Evolutionary conservation across 2,329 filamentous ascomycete genomes (phyloP), one percentile per base, ranked within the genome.

Genomic region (Aspergillus hortae): DNA sequence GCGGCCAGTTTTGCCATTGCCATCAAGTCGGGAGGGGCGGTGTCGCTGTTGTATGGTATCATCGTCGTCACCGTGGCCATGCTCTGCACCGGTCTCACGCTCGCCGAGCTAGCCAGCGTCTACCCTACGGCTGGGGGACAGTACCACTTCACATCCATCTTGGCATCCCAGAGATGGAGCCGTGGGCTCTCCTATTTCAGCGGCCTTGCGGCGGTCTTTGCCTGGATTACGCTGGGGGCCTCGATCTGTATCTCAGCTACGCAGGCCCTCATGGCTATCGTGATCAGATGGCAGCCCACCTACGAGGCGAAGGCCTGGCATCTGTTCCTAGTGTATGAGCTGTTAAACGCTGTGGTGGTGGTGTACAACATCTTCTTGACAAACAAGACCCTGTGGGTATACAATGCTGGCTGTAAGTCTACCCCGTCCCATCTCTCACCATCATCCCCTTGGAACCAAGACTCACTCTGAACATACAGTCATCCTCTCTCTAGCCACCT

Each of bases 81-180:
- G 60, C 49, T 56, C 38, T 57, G 52, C 33, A 60, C 58, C 1
- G 58, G 56, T 0, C n/a, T 60, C 17, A 63, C 64, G 1, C 49
- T 67, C 46, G 61, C 65, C 10, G 65, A 67, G 49, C 52, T 67
- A 44, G 59, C 64, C 9, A 61, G 59, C 46, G 61, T 65, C 27
- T 64, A 64, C 41, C 65, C 65, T 27, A 66, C 63, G 4, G 64
- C 65, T 3, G 65, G 65, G 2, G 64, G 63, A 2, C 63, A 66
- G 47, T 67, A 66, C 36, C 61, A 65, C 46, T 67, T 63, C 54
- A 62, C 63, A 0, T 65, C 60, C 12, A 63, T 65, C 35, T 51
- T 67, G 36, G 61, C 62, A 0, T 58, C 62, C 14, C 54, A 51
- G 10, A 60, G 56, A 23, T 65, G 56, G 57, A 62, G 58, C 32